phyloP scores from a whole-genome alignment of 306 rosid species.

The Castanea crenata region DNA sequence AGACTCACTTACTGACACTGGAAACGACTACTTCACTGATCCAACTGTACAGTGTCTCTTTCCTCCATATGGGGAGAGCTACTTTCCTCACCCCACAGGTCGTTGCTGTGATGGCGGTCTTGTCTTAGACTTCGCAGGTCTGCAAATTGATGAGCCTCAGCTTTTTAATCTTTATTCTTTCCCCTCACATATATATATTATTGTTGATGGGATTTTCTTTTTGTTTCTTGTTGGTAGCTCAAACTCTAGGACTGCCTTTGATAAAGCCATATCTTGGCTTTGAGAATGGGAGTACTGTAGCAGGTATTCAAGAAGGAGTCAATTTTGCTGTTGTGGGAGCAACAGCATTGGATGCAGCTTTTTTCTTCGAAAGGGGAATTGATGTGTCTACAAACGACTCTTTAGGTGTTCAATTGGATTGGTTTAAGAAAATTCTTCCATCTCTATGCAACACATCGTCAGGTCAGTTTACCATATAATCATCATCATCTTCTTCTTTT shows the following conservation, averaged over 20 bases:
- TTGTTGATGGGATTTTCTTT: neutral
- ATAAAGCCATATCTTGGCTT: constrained; percentile 41
- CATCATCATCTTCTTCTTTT: neutral
- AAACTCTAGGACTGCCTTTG: constrained; percentile 40
- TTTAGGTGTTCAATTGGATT: constrained; percentile 40
- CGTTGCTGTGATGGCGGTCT: constrained; percentile 34
- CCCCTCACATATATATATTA: neutral
- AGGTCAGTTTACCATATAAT: constrained; percentile 13
- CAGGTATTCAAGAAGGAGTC: constrained; percentile 18
- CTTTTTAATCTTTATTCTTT: neutral
- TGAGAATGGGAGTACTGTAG: constrained; percentile 9
- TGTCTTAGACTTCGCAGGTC: constrained; percentile 29
- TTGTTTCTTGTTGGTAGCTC: constrained; percentile 33
- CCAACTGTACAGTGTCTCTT: neutral
- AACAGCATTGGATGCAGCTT: constrained; percentile 37
- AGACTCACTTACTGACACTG: constrained; percentile 57
- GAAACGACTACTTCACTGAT: constrained; percentile 30
- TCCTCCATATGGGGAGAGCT: constrained; percentile 32
- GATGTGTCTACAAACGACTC: constrained; percentile 25
- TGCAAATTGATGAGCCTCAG: too few species aligned
- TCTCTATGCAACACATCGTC: constrained; percentile 33
- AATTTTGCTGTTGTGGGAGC: constrained; percentile 74
- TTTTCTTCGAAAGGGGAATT: constrained; percentile 34
- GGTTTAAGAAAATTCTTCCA: constrained; percentile 44
- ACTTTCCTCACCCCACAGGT: constrained; percentile 29